A percentile compares a stretch with the other conserved stretches of the same genome.
Evolutionary conservation across 1,139 yeast genomes (phyloP).

Genomic region (Scheffersomyces illinoinensis): DNA sequence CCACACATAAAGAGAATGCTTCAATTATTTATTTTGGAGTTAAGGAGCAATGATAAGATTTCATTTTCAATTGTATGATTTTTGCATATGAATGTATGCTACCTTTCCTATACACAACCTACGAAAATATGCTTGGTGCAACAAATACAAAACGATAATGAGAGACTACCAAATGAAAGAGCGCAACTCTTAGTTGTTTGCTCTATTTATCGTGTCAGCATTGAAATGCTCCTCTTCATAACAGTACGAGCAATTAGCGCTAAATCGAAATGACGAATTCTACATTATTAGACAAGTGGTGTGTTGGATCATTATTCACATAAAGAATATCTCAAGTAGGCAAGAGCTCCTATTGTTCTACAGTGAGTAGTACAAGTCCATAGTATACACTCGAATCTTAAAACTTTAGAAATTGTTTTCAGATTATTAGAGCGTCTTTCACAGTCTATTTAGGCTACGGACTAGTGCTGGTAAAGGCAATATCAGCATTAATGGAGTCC

Average conservation of each 20-base stretch:
- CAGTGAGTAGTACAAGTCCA: neutral
- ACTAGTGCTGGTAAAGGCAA: neutral
- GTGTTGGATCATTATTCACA: too few relatives aligned
- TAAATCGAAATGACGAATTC: too few relatives aligned
- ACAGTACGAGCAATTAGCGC: too few relatives aligned
- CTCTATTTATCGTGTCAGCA: too few relatives aligned
- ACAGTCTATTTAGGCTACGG: neutral
- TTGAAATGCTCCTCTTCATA: too few relatives aligned
- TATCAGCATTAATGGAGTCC: neutral
- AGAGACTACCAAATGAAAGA: too few relatives aligned
- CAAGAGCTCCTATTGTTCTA: neutral
- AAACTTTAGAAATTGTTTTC: neutral
- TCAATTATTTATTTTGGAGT: too few relatives aligned
- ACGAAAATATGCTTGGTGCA: too few relatives aligned
- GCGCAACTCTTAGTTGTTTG: too few relatives aligned
- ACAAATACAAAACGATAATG: too few relatives aligned
- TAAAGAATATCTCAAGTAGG: too few relatives aligned
- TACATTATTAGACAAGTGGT: too few relatives aligned
- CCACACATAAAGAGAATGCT: slow-evolving; percentile 37
- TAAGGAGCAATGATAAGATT: neutral
- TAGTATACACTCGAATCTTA: neutral
- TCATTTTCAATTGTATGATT: neutral
- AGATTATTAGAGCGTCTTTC: neutral
- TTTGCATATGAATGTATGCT: neutral
- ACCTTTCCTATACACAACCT: neutral